Percentiles rank a stretch among this genome's conserved stretches.
These are phyloP conservation scores for Penicillium odoratum DNA, from an alignment of 495 filamentous ascomycete genomes.

Conservation along the genomic window DNA sequence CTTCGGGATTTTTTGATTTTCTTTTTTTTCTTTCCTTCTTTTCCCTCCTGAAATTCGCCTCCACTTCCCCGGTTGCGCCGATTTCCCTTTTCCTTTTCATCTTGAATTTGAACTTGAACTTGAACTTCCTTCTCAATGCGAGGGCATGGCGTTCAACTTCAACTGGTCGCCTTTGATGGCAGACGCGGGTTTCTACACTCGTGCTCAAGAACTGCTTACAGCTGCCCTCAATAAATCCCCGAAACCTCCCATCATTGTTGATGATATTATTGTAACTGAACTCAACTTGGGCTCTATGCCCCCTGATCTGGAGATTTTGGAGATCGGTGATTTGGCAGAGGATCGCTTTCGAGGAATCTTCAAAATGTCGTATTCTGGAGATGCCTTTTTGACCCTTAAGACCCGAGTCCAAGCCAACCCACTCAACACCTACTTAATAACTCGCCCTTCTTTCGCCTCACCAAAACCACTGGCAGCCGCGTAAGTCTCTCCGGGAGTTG, in stretches of 20 bases:
- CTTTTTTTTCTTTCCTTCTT: conserved; percentile 5
- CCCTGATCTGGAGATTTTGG: conserved; percentile 91
- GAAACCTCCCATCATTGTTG: conserved; percentile 98
- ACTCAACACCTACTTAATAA: conserved; percentile 89
- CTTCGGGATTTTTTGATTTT: conserved; percentile 3
- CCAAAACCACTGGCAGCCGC: conserved; percentile 90
- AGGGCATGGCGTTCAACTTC: conserved; percentile 97
- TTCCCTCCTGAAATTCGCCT: conserved; percentile 8
- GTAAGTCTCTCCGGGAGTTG: conserved; percentile 37
- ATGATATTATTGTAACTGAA: conserved; percentile 98
- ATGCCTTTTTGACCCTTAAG: conserved; percentile 90
- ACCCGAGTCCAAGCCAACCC: conserved; percentile 98
- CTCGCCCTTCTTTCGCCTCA: conserved; percentile 87
- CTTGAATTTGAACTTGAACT: background rate
- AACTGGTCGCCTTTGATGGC: conserved; percentile 99
- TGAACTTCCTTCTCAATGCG: conserved; percentile 30
- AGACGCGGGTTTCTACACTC: conserved; percentile 83
- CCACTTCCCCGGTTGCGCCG: background rate
- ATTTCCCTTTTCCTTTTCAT: background rate
- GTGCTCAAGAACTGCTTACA: conserved; percentile 91
- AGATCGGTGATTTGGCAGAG: conserved; percentile 95
- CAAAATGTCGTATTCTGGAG: conserved; percentile 96
- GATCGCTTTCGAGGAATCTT: conserved; percentile 98
- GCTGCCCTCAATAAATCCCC: conserved; percentile 96
- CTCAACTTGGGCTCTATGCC: conserved; percentile 92